Percentiles rank a stretch among this genome's conserved stretches.
Conservation (phyloP, 176 grass and related monocot genomes). For the Lolium perenne region DNA sequence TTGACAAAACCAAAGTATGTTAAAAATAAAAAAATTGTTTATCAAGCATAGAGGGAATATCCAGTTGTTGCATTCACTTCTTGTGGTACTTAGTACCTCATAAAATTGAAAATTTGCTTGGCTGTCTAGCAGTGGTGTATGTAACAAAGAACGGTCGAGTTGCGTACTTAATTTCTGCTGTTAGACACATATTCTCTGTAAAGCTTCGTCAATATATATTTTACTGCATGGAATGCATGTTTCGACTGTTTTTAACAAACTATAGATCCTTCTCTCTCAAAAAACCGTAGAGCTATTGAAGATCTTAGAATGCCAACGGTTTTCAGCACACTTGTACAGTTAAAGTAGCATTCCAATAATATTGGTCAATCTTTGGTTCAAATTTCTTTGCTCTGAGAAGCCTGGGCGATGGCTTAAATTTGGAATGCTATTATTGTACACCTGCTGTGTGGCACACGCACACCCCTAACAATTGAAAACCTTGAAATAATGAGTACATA, state of each 20-base stretch:
- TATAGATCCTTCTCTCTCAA: neutral
- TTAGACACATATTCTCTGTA: neutral
- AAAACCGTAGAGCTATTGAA: neutral
- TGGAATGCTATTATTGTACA: neutral
- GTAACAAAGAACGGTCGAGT: neutral
- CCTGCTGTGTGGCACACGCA: neutral
- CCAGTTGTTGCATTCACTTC: neutral
- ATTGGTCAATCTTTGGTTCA: neutral
- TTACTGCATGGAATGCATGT: neutral
- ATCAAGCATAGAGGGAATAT: neutral
- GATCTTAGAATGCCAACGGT: neutral
- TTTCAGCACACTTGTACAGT: slow-evolving; percentile 1
- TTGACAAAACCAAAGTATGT: neutral
- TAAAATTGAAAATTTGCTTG: neutral
- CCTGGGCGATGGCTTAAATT: slow-evolving; percentile 4
- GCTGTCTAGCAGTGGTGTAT: neutral
- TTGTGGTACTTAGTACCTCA: neutral
- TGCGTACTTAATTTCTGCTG: neutral
- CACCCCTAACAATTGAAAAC: neutral
- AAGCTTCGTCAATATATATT: neutral
- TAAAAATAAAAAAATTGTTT: neutral
- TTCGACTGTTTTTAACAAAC: neutral
- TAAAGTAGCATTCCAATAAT: neutral
- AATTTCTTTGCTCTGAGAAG: neutral
- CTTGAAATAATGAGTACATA: neutral